These are phyloP conservation scores for Fusarium equiseti DNA, from an alignment of 2,329 filamentous ascomycete genomes.

Conservation along the genomic window DNA sequence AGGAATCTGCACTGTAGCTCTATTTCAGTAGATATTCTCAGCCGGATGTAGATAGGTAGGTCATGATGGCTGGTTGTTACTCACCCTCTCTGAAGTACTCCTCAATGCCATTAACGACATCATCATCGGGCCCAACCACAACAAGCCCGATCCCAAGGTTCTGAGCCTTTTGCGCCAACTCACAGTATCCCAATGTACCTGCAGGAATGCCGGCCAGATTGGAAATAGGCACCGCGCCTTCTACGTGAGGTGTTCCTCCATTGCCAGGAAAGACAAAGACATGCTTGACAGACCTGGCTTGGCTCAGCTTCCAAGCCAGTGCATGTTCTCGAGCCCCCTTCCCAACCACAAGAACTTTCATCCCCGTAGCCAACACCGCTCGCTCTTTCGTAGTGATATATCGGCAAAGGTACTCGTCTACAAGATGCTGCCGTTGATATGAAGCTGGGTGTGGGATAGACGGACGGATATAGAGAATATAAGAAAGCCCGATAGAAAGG, in stretches of 20 bases:
- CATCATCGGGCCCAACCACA: conserved; percentile 80
- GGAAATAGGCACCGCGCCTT: conserved; percentile 63
- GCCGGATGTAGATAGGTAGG: neutral
- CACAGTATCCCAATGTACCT: conserved; percentile 69
- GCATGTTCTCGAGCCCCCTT: conserved; percentile 83
- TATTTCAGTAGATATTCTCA: conserved; percentile 11
- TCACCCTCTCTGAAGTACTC: conserved; percentile 65
- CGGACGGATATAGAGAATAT: neutral
- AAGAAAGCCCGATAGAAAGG: neutral
- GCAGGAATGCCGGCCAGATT: conserved; percentile 60
- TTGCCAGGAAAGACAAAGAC: conserved; percentile 72
- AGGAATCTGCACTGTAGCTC: conserved; percentile 64
- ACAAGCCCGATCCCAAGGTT: conserved; percentile 73
- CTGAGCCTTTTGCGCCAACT: conserved; percentile 71
- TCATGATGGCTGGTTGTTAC: neutral
- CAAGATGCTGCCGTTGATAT: no score
- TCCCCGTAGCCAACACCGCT: no score
- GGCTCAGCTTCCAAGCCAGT: conserved; percentile 78
- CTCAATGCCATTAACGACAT: conserved; percentile 80
- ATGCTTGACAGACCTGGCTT: conserved; percentile 71
- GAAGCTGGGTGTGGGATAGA: no score
- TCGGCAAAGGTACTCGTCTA: neutral
- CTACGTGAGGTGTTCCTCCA: conserved; percentile 67
- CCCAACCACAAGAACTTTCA: conserved; percentile 73
- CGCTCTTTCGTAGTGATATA: neutral